Conservation (phyloP, 768 basidiomycete genomes). For the Hydnomerulius pinastri region DNA sequence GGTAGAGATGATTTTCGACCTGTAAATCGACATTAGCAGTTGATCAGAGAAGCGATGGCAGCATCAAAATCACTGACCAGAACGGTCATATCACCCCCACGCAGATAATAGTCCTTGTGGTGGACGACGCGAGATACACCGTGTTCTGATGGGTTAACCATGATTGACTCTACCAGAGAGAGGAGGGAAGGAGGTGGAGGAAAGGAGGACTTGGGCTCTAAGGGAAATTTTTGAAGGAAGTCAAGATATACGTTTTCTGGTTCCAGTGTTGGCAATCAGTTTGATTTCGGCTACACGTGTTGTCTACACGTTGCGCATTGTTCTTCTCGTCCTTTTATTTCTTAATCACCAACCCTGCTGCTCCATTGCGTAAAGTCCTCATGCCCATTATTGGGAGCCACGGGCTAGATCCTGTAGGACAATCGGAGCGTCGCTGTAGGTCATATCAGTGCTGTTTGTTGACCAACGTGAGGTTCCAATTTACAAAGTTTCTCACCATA, state of each 20-base stretch:
- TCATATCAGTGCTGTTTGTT: neutral
- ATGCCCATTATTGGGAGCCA: conserved; percentile 15
- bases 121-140: conserved; percentile 35
- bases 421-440: conserved; percentile 7
- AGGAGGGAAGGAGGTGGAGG: conserved; percentile 32
- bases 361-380: conserved; percentile 31
- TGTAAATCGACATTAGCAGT: conserved; percentile 30
- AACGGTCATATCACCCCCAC: conserved; percentile 59
- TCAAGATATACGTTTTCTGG: conserved; percentile 35
- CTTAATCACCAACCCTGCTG: conserved; percentile 11
- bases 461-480: conserved; percentile 3
- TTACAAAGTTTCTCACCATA: neutral
- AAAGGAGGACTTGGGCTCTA: conserved; percentile 27
- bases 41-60: neutral
- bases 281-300: conserved; percentile 37
- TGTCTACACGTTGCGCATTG: conserved; percentile 28
- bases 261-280: conserved; percentile 29
- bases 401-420: conserved; percentile 1
- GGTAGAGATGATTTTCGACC: conserved; percentile 59
- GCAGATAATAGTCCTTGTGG: conserved; percentile 53
- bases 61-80: conserved; percentile 42
- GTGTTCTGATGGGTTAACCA: conserved; percentile 25
- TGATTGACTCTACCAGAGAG: conserved; percentile 22
- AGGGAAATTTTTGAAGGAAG: conserved; percentile 39
- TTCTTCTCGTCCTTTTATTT: conserved; percentile 24